These are phyloP conservation scores for Lepiota brunneoincarnata DNA, from an alignment of 768 basidiomycete genomes.

Conservation along the genomic window DNA sequence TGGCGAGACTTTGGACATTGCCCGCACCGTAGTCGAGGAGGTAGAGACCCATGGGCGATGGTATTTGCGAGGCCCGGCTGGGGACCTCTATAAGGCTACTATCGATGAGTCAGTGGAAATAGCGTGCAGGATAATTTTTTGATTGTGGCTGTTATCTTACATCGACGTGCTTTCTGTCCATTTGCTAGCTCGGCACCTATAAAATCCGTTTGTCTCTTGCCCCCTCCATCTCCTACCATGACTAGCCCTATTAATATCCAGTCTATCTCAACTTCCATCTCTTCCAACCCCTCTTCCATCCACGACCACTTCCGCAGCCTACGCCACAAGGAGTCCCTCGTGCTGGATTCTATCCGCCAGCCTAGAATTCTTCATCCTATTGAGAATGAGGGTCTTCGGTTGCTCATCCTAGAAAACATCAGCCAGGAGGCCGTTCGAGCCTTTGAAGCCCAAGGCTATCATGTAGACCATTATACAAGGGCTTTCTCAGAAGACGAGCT, in stretches of 20 bases:
- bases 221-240: constrained; percentile 33
- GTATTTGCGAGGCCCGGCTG: background rate
- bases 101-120: constrained; percentile 14
- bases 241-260: constrained; percentile 46
- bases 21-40: constrained; percentile 97
- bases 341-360: constrained; percentile 40
- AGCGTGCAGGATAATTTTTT: background rate
- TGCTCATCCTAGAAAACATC: constrained; percentile 94
- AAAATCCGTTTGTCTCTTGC: constrained; percentile 5
- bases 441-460: constrained; percentile 81
- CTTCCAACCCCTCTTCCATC: constrained; percentile 35
- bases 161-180: constrained; percentile 18
- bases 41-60: constrained; percentile 52
- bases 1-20: constrained; percentile 91
- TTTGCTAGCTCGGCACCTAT: constrained; percentile 13
- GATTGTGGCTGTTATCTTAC: background rate
- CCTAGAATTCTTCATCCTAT: constrained; percentile 77
- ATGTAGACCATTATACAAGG: constrained; percentile 85
- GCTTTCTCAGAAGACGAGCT: constrained; percentile 95
- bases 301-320: constrained; percentile 40
- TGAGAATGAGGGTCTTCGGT: constrained; percentile 75
- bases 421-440: constrained; percentile 82
- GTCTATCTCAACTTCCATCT: constrained; percentile 47
- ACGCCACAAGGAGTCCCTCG: constrained; percentile 32
- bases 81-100: constrained; percentile 3